These are phyloP conservation scores for Strombidium stylifer DNA, from an alignment of 73 alveolate species.

Conservation along the genomic window DNA sequence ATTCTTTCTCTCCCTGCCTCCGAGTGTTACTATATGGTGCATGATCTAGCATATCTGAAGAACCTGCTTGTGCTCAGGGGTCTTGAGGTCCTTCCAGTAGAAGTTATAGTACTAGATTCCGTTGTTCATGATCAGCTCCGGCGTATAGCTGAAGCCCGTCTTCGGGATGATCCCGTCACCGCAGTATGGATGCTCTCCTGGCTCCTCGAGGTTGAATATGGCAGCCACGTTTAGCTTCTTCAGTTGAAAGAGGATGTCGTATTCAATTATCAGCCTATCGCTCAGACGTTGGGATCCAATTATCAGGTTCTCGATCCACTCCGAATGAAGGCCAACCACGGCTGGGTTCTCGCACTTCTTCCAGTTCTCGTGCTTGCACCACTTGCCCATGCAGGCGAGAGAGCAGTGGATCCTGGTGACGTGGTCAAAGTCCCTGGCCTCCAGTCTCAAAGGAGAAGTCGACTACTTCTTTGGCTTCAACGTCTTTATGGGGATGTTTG, in stretches of 20 bases:
- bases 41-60: constrained; percentile 65
- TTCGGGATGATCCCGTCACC: constrained; percentile 73
- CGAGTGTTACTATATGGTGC: constrained; percentile 56
- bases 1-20: too few species aligned
- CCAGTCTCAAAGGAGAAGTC: too few species aligned
- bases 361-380: constrained; percentile 65
- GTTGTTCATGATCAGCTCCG: constrained; percentile 53
- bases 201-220: constrained; percentile 74
- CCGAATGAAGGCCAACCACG: constrained; percentile 65
- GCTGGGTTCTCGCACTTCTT: constrained; percentile 49
- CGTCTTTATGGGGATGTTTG: too few species aligned
- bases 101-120: constrained; percentile 56
- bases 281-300: constrained; percentile 80
- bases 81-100: constrained; percentile 78
- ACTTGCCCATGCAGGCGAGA: constrained; percentile 56
- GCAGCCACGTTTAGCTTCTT: constrained; percentile 64
- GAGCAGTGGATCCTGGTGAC: constrained; percentile 18
- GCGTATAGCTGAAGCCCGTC: constrained; percentile 72
- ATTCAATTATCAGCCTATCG: constrained; percentile 65
- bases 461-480: too few species aligned
- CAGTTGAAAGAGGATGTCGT: constrained; percentile 61
- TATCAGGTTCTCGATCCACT: constrained; percentile 63
- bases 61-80: constrained; percentile 58
- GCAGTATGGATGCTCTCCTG: constrained; percentile 89
- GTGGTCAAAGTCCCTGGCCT: neutral